Conservation (phyloP, 164 flowering plant species). For the grape (Vitis vinifera) region DNA sequence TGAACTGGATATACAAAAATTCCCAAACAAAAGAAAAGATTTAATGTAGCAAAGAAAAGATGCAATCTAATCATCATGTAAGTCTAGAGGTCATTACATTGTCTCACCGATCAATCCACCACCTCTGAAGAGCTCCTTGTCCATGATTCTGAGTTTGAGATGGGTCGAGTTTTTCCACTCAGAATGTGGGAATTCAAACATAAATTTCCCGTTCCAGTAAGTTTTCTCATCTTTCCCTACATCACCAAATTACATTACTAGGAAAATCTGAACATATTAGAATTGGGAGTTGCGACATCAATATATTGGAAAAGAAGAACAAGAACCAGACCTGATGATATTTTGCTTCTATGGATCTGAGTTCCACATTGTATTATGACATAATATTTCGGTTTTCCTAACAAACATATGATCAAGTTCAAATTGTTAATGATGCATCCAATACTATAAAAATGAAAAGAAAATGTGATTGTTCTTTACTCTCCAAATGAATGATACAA, state of each 20-base stretch:
- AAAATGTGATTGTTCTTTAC: not conserved
- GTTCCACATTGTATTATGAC: constrained; percentile 57
- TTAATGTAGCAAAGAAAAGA: not conserved
- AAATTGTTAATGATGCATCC: not conserved
- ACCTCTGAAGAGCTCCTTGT: constrained; percentile 29
- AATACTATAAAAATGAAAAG: not conserved
- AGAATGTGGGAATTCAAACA: constrained; percentile 35
- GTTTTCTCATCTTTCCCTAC: constrained; percentile 54
- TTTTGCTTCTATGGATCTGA: constrained; percentile 50
- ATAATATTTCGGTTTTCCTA: constrained; percentile 60
- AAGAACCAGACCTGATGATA: constrained; percentile 41
- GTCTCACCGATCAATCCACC: constrained; percentile 72
- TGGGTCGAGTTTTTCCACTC: constrained; percentile 39
- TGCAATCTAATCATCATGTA: not conserved
- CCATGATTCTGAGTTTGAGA: constrained; percentile 64
- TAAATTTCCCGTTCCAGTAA: constrained; percentile 73
- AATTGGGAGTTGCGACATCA: not conserved
- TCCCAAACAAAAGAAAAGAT: not conserved
- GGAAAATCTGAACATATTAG: not conserved
- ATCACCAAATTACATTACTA: not conserved
- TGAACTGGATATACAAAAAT: no score
- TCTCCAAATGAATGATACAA: not conserved
- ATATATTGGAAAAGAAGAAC: no score
- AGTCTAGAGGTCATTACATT: constrained; percentile 26
- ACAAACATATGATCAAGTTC: constrained; percentile 1